Base-by-base conservation (phyloP, 441 rosid genomes). In the Hura crepitans region DNA sequence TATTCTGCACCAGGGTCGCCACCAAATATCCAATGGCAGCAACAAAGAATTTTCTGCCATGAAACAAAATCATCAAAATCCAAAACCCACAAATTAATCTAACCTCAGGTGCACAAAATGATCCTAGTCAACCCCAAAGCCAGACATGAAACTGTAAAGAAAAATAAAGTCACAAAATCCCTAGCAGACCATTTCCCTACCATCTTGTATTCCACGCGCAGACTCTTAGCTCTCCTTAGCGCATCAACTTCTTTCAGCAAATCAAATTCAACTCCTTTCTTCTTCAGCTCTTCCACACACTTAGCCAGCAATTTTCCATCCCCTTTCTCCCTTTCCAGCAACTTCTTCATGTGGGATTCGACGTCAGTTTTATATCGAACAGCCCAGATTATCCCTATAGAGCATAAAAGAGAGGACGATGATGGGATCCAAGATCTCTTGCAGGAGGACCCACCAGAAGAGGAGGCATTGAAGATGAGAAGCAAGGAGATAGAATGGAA, bases 221-320 rank as follows among this genome's bases (percentile, higher is more conserved):
- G 72, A 71, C 96, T 95, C 86, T 95, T 92, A 0, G 99, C 99
- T 73, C 97, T 85, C 68, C 97, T 79, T 37, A 92, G 79, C 5
- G 95, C 97, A 64, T 95, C 97, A 3, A 95, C 99, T 73, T 95
- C 97, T 76, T 87, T 95, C 61, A 92, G 71, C 74, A 95, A 79
- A 89, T 95, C 97, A 70, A 95, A 92, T 59, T 89, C 99, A 15
- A 81, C 14, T 0, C 99, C 99, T 77, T 92, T 90, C 85, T 78
- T 89, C 93, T 89, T 92, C 90, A 94, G 65, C 74, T 94, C 97
- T 66, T 90, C 97, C 55, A 88, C 94, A 45, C 99, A 95, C 79
- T 87, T 95, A 0, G 76, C 80, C 81, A 95, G 45, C 81, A 95
- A 75, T 70, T 86, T 85, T 69, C 82, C 89, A n/a, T 95, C 99